These are phyloP conservation scores for Pseudogymnoascus sp. DNA, from an alignment of 2,329 filamentous ascomycete genomes.

Conservation along the genomic window DNA sequence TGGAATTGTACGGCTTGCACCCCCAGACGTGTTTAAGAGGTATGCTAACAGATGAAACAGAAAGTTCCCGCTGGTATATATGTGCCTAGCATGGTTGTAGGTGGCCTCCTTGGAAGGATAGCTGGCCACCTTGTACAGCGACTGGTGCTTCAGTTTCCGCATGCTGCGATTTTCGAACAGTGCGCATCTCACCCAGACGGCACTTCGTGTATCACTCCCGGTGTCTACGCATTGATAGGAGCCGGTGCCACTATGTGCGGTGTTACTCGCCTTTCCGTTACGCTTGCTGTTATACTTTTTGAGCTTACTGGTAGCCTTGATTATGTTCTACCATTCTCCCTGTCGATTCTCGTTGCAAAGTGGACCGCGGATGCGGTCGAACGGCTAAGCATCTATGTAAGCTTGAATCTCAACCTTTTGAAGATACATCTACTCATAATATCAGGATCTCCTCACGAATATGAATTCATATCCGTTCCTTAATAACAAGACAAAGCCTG, in stretches of 20 bases:
- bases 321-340: conserved; percentile 88
- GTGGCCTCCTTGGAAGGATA: conserved; percentile 80
- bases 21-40: not conserved
- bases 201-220: conserved; percentile 83
- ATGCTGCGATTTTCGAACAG: conserved; percentile 62
- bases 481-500: conserved; percentile 89
- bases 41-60: conserved; percentile 26
- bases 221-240: conserved; percentile 92
- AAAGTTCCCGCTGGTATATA: conserved; percentile 97
- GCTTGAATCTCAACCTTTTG: conserved; percentile 23
- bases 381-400: conserved; percentile 82
- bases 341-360: conserved; percentile 89
- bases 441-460: conserved; percentile 77
- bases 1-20: conserved; percentile 55
- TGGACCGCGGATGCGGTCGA: conserved; percentile 97
- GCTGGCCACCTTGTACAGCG: conserved; percentile 82
- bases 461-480: conserved; percentile 97
- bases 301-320: conserved; percentile 92
- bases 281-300: conserved; percentile 88
- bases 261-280: conserved; percentile 87
- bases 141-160: conserved; percentile 63
- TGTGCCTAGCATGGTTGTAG: conserved; percentile 97
- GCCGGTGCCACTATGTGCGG: conserved; percentile 98
- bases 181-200: conserved; percentile 61
- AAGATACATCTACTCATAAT: conserved; percentile 10